These are phyloP conservation scores for Ceratonia siliqua DNA, from an alignment of 306 rosid genomes.

Conservation along the genomic window DNA sequence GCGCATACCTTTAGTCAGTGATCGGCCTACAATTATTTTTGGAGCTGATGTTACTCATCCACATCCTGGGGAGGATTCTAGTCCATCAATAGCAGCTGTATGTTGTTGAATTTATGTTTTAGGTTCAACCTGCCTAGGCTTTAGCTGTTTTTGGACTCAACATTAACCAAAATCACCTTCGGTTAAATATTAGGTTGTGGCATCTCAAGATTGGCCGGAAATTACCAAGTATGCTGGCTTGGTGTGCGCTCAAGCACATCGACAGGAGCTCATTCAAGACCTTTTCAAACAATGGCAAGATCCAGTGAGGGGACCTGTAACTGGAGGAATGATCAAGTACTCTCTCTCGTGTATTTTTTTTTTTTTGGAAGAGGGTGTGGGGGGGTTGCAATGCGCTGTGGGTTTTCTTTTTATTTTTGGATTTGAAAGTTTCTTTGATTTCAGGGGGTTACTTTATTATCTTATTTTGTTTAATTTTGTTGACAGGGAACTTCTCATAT, in stretches of 20 bases:
- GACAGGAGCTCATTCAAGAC: conserved; percentile 95
- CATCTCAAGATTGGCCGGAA: conserved; percentile 99
- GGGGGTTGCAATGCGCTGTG: background rate
- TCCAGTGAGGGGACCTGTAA: conserved; percentile 70
- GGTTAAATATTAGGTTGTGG: conserved; percentile 67
- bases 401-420: background rate
- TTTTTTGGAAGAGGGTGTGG: too few relatives aligned
- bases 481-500: conserved; percentile 65
- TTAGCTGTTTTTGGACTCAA: background rate
- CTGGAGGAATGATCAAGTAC: conserved; percentile 96
- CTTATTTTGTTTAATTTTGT: background rate
- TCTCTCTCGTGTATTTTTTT: too few relatives aligned
- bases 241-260: conserved; percentile 93
- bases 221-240: conserved; percentile 90
- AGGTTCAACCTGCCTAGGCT: background rate
- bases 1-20: conserved; percentile 89
- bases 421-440: background rate
- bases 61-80: conserved; percentile 95
- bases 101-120: conserved; percentile 10
- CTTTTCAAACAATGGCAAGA: conserved; percentile 92
- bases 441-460: background rate
- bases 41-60: conserved; percentile 99
- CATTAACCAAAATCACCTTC: background rate
- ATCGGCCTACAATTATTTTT: conserved; percentile 86
- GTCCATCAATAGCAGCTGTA: conserved; percentile 98